These are phyloP conservation scores for Grigorovia transvaalensis DNA, from an alignment of 805 yeast species.

Conservation along the genomic window DNA sequence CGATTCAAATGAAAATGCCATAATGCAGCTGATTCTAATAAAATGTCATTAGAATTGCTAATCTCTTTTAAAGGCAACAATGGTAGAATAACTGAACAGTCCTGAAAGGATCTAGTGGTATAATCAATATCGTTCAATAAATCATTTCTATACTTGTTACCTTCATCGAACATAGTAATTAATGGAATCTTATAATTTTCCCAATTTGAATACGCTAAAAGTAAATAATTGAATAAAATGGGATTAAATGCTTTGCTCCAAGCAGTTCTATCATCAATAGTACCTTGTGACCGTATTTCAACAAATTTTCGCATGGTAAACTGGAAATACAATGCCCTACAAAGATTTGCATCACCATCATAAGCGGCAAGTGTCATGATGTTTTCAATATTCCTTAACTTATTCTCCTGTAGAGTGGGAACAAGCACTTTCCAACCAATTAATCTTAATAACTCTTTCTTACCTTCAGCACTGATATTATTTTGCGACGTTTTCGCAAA, in stretches of 20 bases:
- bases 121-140: conserved; percentile 35
- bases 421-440: conserved; percentile 72
- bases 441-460: conserved; percentile 18
- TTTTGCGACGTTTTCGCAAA: conserved; percentile 23
- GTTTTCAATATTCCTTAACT: conserved; percentile 32
- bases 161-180: conserved; percentile 35
- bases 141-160: conserved; percentile 38
- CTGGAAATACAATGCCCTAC: conserved; percentile 55
- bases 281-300: conserved; percentile 3
- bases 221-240: conserved; percentile 35
- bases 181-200: conserved; percentile 25
- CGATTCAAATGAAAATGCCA: conserved; percentile 34
- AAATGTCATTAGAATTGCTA: conserved; percentile 32
- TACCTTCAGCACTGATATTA: conserved; percentile 21
- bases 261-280: conserved; percentile 1
- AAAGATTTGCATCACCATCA: conserved; percentile 66
- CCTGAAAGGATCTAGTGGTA: conserved; percentile 18
- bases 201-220: conserved; percentile 41
- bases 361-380: conserved; percentile 69
- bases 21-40: conserved; percentile 71
- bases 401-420: conserved; percentile 40
- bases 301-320: conserved; percentile 29
- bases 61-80: conserved; percentile 52
- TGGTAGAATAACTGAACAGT: conserved; percentile 37
- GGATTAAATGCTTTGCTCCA: conserved; percentile 28